These are phyloP conservation scores for Boletus sp. DNA, from an alignment of 1,284 basidiomycete species.

Conservation along the genomic window DNA sequence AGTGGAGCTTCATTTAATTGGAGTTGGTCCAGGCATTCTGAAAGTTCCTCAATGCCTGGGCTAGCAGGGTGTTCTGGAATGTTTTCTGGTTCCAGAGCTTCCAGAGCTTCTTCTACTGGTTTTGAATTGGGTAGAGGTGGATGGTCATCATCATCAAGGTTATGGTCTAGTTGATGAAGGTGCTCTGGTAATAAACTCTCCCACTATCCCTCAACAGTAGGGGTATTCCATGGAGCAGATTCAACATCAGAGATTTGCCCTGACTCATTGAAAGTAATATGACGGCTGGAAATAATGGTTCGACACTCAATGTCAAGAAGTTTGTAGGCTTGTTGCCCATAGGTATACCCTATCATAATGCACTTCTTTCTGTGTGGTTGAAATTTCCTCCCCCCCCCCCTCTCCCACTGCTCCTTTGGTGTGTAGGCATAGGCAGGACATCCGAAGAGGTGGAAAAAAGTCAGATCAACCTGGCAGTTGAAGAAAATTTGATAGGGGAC, in stretches of 20 bases:
- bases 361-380: neutral
- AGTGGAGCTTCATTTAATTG: neutral
- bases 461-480: neutral
- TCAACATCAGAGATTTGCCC: neutral
- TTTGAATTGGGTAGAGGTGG: neutral
- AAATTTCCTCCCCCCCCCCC: slow-evolving; percentile 7
- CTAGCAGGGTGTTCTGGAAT: neutral
- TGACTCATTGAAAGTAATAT: slow-evolving; percentile 1
- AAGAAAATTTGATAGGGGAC: neutral
- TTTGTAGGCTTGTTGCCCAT: slow-evolving; percentile 12
- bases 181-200: neutral
- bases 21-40: neutral
- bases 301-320: slow-evolving; percentile 1
- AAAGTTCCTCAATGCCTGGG: neutral
- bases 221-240: neutral
- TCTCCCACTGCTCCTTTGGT: slow-evolving; percentile 4
- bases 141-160: neutral
- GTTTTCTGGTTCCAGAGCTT: neutral
- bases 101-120: too few relatives aligned
- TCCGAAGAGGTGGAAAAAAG: neutral
- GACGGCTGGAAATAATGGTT: slow-evolving; percentile 2
- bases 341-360: slow-evolving; percentile 1
- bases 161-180: too few relatives aligned
- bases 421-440: neutral
- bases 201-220: neutral